Base-by-base conservation (phyloP, 2,329 filamentous ascomycete species). In the Beauveria sp. region DNA sequence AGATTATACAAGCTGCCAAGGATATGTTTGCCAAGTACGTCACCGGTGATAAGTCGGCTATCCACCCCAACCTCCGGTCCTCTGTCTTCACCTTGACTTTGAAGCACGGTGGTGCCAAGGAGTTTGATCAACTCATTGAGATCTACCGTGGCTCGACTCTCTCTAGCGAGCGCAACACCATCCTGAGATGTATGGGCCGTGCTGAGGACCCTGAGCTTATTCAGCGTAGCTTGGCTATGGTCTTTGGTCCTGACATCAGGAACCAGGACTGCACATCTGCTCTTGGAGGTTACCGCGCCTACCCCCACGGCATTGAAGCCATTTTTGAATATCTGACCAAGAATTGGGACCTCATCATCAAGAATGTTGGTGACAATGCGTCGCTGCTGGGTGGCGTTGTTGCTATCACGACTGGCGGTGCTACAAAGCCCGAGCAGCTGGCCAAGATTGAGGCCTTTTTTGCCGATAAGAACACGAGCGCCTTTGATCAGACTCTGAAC, bases 231-330 rank as follows among this genome's bases (percentile, higher is more conserved):
- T 82, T 97, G 16, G 83, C 79, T 34, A 80, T 97, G 64, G 82
- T 92, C 37, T 81, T 92, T 61, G 85, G 86, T 72, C 85, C 87
- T 64, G 88, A 96, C 66, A 89, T 97, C 75, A 96, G 96, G 80
- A 91, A 90, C 65, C 93, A 97, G 74, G 93, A 97, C 73, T 87
- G 97, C 65, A 97, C 96, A 77, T 86, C 96, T 71, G 92, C 93
- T 1, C 84, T 94, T 44, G 84, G 85, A 40, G 90, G 90, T 8
- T 83, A 97, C 30, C 85, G 92, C 62, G 84, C 84, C 58, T 91
- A 96, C 71, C 78, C 85, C 8, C 85, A 86, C 48, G 93, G 93
- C 66, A 89, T 96, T 61, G 79, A 89, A 61, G 89, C 89, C 8
- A 82, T 96, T 61, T 97, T 89, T 82, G 75, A 73, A 20, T 97